Evolutionary conservation across 1,139 yeast genomes (phyloP).

Genomic region (Schwanniomyces etchellsii): DNA sequence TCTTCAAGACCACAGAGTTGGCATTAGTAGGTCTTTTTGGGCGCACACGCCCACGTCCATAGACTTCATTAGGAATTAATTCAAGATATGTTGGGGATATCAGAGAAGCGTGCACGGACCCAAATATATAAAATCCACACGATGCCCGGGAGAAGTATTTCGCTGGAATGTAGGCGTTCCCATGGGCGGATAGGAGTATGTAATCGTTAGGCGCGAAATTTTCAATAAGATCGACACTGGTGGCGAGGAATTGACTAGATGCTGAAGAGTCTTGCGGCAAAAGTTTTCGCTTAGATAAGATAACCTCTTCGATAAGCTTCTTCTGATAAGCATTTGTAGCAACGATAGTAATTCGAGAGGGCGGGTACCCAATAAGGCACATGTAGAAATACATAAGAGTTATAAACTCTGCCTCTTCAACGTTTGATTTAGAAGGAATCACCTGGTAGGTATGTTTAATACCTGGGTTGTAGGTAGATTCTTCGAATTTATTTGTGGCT

Average conservation of each 20-base stretch:
- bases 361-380: conserved; percentile 41
- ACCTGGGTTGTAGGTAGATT: conserved; percentile 32
- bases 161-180: background rate
- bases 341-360: conserved; percentile 32
- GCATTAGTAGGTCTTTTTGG: too few species aligned
- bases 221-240: background rate
- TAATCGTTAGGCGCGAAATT: background rate
- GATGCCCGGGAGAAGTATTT: background rate
- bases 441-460: conserved; percentile 30
- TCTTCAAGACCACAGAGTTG: too few species aligned
- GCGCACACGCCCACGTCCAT: too few species aligned
- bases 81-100: too few species aligned
- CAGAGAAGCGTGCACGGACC: background rate
- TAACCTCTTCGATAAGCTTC: conserved; percentile 19
- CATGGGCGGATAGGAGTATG: background rate
- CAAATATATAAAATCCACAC: background rate
- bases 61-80: too few species aligned
- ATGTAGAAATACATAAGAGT: conserved; percentile 44
- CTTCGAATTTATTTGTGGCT: background rate
- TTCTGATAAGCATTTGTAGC: conserved; percentile 36
- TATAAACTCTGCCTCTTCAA: conserved; percentile 52
- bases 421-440: conserved; percentile 20
- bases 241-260: background rate
- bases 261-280: too few species aligned
- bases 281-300: background rate